A percentile compares a stretch with the other conserved stretches of the same genome.
Evolutionary conservation across 192 early-diverging fungal genomes (phyloP).

Genomic region (Backusella liffmaniae): DNA sequence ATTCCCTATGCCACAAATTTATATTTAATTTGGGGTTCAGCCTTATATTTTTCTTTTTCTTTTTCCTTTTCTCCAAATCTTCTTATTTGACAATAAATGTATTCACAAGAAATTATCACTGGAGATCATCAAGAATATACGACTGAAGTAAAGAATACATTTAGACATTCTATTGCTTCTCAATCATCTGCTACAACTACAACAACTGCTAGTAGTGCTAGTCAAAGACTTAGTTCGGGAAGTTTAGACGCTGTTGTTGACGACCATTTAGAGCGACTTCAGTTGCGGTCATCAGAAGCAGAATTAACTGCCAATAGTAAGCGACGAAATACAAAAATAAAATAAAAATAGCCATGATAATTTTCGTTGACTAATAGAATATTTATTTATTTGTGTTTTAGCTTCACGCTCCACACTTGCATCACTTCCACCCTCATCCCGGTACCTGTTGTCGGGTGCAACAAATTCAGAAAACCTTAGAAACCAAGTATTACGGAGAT

Average conservation of each 20-base stretch:
- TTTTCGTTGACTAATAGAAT: conserved; percentile 5
- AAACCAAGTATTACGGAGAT: conserved; percentile 19
- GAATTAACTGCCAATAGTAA: neutral
- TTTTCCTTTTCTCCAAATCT: neutral
- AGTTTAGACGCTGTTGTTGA: conserved; percentile 4
- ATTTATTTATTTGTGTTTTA: conserved; percentile 2
- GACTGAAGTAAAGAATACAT: conserved; percentile 1
- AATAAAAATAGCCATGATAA: neutral
- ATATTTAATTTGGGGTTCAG: conserved; percentile 5
- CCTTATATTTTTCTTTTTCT: neutral
- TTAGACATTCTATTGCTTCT: conserved; percentile 8
- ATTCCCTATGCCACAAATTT: neutral
- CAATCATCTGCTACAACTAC: conserved; percentile 10
- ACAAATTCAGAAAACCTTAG: conserved; percentile 16
- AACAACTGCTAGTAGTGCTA: neutral
- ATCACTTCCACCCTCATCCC: conserved; percentile 12
- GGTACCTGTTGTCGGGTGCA: conserved; percentile 14
- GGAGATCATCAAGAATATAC: neutral
- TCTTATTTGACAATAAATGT: conserved; percentile 1
- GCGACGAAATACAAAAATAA: conserved; percentile 1
- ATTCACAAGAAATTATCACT: neutral
- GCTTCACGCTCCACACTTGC: conserved; percentile 11
- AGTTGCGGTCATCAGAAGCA: conserved; percentile 2
- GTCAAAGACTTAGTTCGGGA: conserved; percentile 6
- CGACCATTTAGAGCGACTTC: neutral